These are phyloP conservation scores for Phialocephala subalpina DNA, from an alignment of 2,329 filamentous ascomycete genomes.

Conservation along the genomic window DNA sequence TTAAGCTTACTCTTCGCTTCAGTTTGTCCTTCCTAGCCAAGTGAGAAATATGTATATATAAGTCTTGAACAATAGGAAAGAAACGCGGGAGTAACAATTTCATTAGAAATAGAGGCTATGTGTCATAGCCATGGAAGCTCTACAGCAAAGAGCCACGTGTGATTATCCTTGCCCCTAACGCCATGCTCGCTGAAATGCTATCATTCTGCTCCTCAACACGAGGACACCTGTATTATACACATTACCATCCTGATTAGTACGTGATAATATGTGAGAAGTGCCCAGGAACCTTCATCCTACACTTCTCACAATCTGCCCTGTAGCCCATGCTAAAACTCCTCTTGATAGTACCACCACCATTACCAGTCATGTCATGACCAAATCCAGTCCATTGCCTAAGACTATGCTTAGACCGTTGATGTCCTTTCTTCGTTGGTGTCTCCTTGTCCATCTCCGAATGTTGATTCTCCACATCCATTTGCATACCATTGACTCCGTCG, in stretches of 20 bases:
- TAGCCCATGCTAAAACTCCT: constrained; percentile 81
- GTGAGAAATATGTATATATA: neutral
- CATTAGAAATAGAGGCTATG: constrained; percentile 17
- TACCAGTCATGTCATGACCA: constrained; percentile 30
- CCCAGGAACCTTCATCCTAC: constrained; percentile 75
- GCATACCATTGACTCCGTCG: constrained; percentile 41
- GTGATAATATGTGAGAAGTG: constrained; percentile 83
- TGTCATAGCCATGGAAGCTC: constrained; percentile 15
- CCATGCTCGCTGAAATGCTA: constrained; percentile 34
- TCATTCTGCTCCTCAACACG: constrained; percentile 15
- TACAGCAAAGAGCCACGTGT: neutral
- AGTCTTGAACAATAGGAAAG: neutral
- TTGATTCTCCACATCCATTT: constrained; percentile 42
- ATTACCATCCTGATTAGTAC: constrained; percentile 27
- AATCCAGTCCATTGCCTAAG: constrained; percentile 42
- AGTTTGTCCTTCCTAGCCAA: neutral
- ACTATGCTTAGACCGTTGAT: constrained; percentile 44
- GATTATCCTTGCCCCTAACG: constrained; percentile 25
- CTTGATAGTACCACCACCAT: constrained; percentile 60
- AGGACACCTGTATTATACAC: constrained; percentile 1
- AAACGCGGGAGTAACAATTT: neutral
- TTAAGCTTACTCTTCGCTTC: constrained; percentile 4
- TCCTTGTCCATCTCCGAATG: constrained; percentile 29
- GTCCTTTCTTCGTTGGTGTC: constrained; percentile 44
- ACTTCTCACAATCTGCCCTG: constrained; percentile 81